A percentile compares a stretch with the other conserved stretches of the same genome.
Evolutionary conservation across 305 asterid species (phyloP).

Genomic region (Fraxinus greggii): DNA sequence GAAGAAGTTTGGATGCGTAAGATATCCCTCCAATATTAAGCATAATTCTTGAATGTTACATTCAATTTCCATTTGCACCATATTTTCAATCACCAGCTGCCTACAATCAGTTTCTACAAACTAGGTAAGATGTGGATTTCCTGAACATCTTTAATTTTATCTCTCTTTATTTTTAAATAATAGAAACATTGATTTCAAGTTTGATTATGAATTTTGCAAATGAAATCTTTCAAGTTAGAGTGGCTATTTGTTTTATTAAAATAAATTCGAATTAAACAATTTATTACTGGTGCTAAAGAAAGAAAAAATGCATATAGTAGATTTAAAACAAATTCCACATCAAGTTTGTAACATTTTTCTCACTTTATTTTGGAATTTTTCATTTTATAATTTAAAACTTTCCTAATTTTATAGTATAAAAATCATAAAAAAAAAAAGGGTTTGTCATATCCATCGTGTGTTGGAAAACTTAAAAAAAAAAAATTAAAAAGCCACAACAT

Average conservation of each 20-base stretch:
- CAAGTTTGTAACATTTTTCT: background rate
- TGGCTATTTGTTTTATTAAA: background rate
- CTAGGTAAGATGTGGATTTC: background rate
- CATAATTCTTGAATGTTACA: background rate
- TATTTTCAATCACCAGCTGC: background rate
- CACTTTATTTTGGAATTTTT: background rate
- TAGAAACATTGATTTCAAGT: background rate
- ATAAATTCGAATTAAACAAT: background rate
- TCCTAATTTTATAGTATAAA: background rate
- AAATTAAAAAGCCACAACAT: background rate
- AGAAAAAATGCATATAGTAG: background rate
- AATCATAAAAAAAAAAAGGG: background rate
- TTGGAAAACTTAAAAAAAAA: background rate
- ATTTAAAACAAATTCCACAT: background rate
- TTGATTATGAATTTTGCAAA: background rate
- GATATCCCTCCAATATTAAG: background rate
- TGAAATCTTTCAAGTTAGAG: background rate
- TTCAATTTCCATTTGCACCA: background rate
- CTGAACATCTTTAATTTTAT: background rate
- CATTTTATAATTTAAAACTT: background rate
- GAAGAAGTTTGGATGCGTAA: slow-evolving; percentile 1
- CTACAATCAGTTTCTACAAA: background rate
- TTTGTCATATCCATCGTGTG: background rate
- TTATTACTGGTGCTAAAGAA: background rate
- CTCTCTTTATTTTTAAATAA: background rate